Percentiles rank a stretch among this genome's conserved stretches.
Conservation (phyloP, 169 alveolate species). For the Eimeria tenella region DNA sequence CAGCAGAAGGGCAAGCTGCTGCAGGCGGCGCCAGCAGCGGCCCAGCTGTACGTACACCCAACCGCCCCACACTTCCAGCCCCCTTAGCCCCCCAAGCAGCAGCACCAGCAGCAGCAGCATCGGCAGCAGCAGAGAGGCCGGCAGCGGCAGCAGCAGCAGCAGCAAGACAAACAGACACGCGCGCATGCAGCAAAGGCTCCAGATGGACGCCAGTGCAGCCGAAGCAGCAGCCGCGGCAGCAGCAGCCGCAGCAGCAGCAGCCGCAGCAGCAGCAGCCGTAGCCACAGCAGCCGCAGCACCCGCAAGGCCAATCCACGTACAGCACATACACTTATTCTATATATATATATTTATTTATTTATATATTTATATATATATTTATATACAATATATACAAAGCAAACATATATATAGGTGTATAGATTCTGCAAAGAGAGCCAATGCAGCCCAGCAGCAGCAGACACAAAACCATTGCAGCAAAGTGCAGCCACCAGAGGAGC, state of each 20-base stretch:
- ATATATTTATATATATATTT: not conserved
- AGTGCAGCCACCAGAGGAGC: not conserved
- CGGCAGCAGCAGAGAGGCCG: not conserved
- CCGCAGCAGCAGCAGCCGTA: no score
- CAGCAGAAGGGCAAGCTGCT: not conserved
- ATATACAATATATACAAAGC: not conserved
- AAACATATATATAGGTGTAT: not conserved
- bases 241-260: no score
- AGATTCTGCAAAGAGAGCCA: no score
- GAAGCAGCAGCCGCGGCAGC: no score
- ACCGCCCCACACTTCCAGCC: constrained; percentile 1
- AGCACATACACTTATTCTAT: not conserved
- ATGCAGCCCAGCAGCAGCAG: not conserved
- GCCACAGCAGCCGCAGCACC: no score
- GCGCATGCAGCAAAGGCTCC: not conserved
- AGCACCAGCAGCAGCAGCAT: not conserved
- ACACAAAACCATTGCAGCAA: not conserved
- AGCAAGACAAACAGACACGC: not conserved
- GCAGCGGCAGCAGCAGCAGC: not conserved
- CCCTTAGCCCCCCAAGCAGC: not conserved
- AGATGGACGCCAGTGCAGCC: no score
- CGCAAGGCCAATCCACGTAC: no score
- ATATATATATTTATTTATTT: not conserved
- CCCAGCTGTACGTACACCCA: not conserved
- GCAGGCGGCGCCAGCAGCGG: not conserved